phyloP scores from a whole-genome alignment of 2,329 filamentous ascomycete species.

The Aureobasidium mangrovei region DNA sequence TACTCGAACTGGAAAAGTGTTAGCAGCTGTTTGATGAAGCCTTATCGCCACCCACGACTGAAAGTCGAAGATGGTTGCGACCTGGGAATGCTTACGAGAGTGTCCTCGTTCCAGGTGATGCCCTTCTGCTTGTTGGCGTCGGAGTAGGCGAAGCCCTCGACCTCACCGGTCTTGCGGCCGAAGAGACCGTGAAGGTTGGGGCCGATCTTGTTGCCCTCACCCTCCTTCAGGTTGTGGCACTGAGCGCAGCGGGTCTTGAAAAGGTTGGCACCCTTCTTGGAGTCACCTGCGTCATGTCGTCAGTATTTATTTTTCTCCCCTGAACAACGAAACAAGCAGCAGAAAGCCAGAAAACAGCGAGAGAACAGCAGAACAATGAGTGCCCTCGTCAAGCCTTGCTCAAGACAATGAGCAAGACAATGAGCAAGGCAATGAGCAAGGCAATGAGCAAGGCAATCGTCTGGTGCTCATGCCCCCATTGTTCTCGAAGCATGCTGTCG shows the following conservation, averaged over 20 bases:
- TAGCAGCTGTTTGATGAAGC: background rate
- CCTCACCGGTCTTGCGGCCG: conserved; percentile 86
- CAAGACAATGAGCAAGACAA: too few relatives aligned
- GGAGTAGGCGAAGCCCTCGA: conserved; percentile 92
- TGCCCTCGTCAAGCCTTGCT: too few relatives aligned
- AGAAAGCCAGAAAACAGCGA: too few relatives aligned
- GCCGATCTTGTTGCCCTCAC: conserved; percentile 90
- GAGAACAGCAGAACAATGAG: too few relatives aligned
- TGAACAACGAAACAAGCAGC: too few relatives aligned
- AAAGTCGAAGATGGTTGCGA: too few relatives aligned
- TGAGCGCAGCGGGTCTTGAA: conserved; percentile 99
- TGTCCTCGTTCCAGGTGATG: conserved; percentile 76
- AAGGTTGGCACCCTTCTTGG: conserved; percentile 94
- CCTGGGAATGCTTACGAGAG: conserved; percentile 52
- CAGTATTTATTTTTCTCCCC: background rate
- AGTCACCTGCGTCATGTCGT: conserved; percentile 56
- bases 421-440: too few relatives aligned
- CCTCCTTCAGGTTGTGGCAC: conserved; percentile 92
- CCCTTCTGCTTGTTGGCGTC: conserved; percentile 99
- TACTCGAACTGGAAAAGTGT: conserved; percentile 64
- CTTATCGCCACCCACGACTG: too few relatives aligned
- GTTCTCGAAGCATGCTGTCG: background rate
- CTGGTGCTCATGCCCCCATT: too few relatives aligned
- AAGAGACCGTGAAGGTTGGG: conserved; percentile 96
- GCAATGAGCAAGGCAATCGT: too few relatives aligned